Conservation (phyloP, 352 stramenopile species). For the Phytophthora cryptogea region DNA sequence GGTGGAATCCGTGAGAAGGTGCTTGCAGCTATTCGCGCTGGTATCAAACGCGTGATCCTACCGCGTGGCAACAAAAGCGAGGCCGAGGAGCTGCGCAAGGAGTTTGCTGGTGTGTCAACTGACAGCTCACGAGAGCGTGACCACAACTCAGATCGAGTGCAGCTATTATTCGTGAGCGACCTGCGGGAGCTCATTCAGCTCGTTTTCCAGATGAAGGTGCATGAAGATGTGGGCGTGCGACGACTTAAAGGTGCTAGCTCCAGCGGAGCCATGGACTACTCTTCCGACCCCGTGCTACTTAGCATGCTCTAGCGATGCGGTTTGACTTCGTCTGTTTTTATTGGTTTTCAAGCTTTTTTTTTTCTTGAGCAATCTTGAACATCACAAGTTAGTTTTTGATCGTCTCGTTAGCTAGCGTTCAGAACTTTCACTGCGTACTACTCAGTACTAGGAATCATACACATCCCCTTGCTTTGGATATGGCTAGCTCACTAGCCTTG, state of each 20-base stretch:
- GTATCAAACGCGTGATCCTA: constrained; percentile 83
- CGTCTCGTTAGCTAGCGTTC: constrained; percentile 18
- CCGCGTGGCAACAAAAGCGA: constrained; percentile 78
- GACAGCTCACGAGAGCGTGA: constrained; percentile 21
- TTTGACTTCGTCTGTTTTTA: constrained; percentile 26
- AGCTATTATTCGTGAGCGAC: constrained; percentile 73
- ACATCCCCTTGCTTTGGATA: constrained; percentile 4
- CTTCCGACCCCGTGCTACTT: constrained; percentile 37
- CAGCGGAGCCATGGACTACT: constrained; percentile 27
- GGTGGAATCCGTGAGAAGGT: constrained; percentile 93
- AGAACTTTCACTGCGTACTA: constrained; percentile 7
- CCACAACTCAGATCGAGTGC: constrained; percentile 36
- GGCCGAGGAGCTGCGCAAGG: constrained; percentile 66
- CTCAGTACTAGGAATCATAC: constrained; percentile 11
- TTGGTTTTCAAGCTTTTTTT: constrained; percentile 19
- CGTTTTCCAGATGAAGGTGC: constrained; percentile 70
- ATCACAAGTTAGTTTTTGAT: constrained; percentile 17
- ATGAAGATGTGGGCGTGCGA: constrained; percentile 37
- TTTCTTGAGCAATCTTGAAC: constrained; percentile 17
- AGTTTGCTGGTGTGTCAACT: constrained; percentile 47
- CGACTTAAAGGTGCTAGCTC: constrained; percentile 10
- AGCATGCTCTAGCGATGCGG: constrained; percentile 51
- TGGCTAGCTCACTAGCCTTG: constrained; percentile 12
- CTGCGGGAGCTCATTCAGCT: constrained; percentile 66
- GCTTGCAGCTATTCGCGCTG: constrained; percentile 82